These are phyloP conservation scores for Eucalyptus tenuipes DNA, from an alignment of 345 rosid species.

Conservation along the genomic window DNA sequence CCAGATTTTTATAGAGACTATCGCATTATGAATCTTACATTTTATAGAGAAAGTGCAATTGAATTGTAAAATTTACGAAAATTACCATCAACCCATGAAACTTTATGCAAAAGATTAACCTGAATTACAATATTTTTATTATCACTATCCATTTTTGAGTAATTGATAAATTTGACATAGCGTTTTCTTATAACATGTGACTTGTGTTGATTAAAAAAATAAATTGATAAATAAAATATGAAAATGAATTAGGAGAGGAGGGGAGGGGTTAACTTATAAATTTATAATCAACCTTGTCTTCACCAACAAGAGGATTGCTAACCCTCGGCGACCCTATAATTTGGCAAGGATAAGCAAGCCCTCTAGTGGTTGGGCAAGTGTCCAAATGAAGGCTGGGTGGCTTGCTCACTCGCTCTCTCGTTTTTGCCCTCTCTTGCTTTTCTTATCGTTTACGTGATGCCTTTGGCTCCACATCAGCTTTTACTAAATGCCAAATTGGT, in stretches of 20 bases:
- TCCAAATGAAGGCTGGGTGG: neutral
- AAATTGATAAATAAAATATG: neutral
- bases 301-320: too few species aligned
- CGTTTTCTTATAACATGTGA: neutral
- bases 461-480: neutral
- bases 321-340: neutral
- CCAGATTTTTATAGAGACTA: neutral
- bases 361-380: neutral
- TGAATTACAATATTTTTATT: fast-evolving
- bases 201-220: fast-evolving
- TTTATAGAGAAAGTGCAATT: neutral
- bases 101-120: neutral
- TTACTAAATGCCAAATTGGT: neutral
- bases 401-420: neutral
- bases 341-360: neutral
- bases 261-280: too few species aligned
- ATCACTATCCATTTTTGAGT: neutral
- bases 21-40: neutral
- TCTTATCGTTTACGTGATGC: neutral
- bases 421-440: neutral
- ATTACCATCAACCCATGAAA: neutral
- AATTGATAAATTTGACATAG: too few species aligned
- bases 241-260: too few species aligned
- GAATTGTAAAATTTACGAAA: too few species aligned
- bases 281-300: too few species aligned